These are phyloP conservation scores for Neurospora sublineolata DNA, from an alignment of 495 filamentous ascomycete species.

Conservation along the genomic window DNA sequence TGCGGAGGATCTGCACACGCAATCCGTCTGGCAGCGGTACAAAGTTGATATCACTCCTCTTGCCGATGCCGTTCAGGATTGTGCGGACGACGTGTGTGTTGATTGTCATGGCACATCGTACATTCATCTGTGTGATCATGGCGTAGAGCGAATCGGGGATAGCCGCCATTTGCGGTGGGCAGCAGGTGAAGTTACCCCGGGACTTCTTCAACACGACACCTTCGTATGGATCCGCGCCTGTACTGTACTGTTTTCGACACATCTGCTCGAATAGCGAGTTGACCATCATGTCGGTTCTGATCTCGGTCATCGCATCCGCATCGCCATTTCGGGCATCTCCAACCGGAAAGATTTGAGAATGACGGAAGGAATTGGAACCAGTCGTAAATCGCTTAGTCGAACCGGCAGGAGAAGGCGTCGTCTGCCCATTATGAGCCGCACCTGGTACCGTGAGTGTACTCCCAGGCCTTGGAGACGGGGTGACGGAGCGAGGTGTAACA, in stretches of 20 bases:
- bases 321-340: slow-evolving; percentile 35
- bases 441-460: slow-evolving; percentile 11
- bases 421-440: slow-evolving; percentile 1
- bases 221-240: slow-evolving; percentile 40
- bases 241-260: slow-evolving; percentile 44
- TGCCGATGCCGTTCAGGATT: slow-evolving; percentile 10
- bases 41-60: slow-evolving; percentile 13
- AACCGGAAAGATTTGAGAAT: slow-evolving; percentile 31
- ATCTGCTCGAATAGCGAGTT: slow-evolving; percentile 52
- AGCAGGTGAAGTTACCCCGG: slow-evolving; percentile 41
- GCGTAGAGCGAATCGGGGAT: slow-evolving; percentile 38
- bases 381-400: neutral
- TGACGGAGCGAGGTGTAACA: neutral
- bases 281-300: slow-evolving; percentile 49
- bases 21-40: slow-evolving; percentile 47
- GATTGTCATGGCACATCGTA: slow-evolving; percentile 28
- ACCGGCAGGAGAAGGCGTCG: neutral
- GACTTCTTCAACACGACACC: slow-evolving; percentile 50
- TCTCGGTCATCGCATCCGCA: slow-evolving; percentile 33
- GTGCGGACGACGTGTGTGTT: slow-evolving; percentile 21
- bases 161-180: slow-evolving; percentile 40
- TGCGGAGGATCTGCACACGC: slow-evolving; percentile 47
- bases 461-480: neutral
- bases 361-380: slow-evolving; percentile 6
- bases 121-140: slow-evolving; percentile 43